Base-by-base conservation (phyloP, 495 filamentous ascomycete species). In the Lindgomyces ingoldianus region DNA sequence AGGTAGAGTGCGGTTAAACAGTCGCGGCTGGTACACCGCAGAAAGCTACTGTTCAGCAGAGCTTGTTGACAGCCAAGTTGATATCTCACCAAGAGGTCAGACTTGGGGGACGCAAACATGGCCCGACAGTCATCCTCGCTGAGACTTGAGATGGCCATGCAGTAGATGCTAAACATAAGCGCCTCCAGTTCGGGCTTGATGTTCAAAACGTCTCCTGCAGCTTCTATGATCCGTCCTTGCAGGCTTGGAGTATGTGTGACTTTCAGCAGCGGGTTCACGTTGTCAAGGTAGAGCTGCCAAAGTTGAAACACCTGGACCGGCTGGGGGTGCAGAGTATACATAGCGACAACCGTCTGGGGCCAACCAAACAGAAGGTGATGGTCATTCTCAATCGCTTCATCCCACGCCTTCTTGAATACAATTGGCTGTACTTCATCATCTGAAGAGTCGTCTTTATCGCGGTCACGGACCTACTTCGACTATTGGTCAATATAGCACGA, bases 141-240 rank as follows among this genome's bases (percentile, higher is more conserved):
- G 14, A 85, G 72, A 69, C 80, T 85, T 12, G 76, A n/a, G 21
- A 83, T 48, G 2, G 84, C 67, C 26, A 80, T 74, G 62, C 74
- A 81, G 64, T 87, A 87, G 12, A 87, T 84, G 64, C 80, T 70
- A 59, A 87, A 86, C 75, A 87, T 79, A 0, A 87, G 77, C 12
- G 78, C 79, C 55, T 77, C 75, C 30, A 79, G 27, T 1, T 58
- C 39, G 10, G 76, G 67, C 47, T 36, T 69, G 50, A 76, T 70
- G 46, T 64, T 72, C 1, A 29, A 24, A 12, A 78, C 8, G 47
- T 78, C 53, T 49, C 72, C 55, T 9, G 60, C 62, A 24, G 76
- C 76, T 16, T 78, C 71, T 29, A 80, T 72, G 56, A 79, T 74
- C 56, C 74, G 76, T 2, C 21, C 26, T 64, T 74, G 72, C 33